These are phyloP conservation scores for Narthecium ossifragum DNA, from an alignment of 106 monocot species.

Conservation along the genomic window DNA sequence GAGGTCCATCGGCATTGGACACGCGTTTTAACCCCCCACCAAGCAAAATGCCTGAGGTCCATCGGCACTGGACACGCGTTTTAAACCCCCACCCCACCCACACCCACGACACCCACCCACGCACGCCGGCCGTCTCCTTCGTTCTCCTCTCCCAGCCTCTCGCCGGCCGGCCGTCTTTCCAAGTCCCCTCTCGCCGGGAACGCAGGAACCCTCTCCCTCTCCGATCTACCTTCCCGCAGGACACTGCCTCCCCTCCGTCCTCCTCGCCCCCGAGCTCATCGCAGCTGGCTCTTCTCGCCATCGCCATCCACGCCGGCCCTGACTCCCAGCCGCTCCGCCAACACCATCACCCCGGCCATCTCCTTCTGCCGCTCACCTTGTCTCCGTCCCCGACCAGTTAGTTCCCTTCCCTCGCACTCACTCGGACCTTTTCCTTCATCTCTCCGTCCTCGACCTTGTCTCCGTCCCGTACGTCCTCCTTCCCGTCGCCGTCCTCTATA, in stretches of 20 bases:
- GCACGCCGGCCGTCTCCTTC: not conserved
- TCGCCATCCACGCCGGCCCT: no score
- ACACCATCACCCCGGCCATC: no score
- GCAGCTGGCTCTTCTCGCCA: no score
- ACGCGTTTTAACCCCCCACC: conserved; percentile 17
- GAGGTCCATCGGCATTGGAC: not conserved
- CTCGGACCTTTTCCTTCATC: no score
- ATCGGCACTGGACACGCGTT: not conserved
- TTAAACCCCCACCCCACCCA: conserved; percentile 17
- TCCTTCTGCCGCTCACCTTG: no score
- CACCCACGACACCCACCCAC: conserved; percentile 22
- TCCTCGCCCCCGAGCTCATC: no score
- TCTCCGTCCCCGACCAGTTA: no score
- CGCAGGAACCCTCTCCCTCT: conserved; percentile 9
- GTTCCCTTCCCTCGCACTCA: no score
- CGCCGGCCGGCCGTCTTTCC: conserved; percentile 8
- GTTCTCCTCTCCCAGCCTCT: conserved; percentile 12
- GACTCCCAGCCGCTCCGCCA: no score
- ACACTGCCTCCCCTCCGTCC: conserved; percentile 11
- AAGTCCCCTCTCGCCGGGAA: conserved; percentile 3
- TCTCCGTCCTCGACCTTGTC: no score
- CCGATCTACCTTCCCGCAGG: not conserved
- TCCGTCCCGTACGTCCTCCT: no score
- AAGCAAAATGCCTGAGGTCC: no score
- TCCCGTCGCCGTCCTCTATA: conserved; percentile 18